phyloP scores from a whole-genome alignment of 805 yeast genomes.

The Candida succiphila region DNA sequence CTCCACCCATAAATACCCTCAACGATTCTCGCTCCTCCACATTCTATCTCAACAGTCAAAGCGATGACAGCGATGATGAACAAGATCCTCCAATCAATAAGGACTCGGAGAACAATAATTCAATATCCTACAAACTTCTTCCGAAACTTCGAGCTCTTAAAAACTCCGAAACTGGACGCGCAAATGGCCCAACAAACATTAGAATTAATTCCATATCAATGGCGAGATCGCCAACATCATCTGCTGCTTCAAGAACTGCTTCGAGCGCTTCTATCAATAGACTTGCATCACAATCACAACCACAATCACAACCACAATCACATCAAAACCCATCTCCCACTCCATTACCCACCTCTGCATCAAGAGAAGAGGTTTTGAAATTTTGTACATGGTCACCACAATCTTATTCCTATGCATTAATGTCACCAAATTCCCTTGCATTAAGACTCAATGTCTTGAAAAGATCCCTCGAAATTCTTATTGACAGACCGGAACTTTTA shows the following conservation, averaged over 20 bases:
- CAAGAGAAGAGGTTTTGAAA: conserved; percentile 34
- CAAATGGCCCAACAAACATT: too few relatives aligned
- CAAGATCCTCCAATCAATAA: too few relatives aligned
- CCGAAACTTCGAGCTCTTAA: too few relatives aligned
- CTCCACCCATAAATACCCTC: too few relatives aligned
- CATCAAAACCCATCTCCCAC: background rate
- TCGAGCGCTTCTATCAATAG: background rate
- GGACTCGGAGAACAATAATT: too few relatives aligned
- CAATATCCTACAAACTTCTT: too few relatives aligned
- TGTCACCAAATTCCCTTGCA: conserved; percentile 74
- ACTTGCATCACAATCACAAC: background rate
- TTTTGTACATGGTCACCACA: conserved; percentile 77
- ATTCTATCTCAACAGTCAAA: conserved; percentile 1
- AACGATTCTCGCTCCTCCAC: background rate
- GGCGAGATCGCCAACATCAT: too few relatives aligned
- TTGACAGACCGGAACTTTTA: conserved; percentile 48
- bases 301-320: background rate
- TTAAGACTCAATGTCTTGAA: conserved; percentile 65
- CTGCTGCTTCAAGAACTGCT: too few relatives aligned
- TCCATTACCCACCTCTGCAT: background rate
- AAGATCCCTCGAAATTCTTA: conserved; percentile 63
- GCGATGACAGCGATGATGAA: conserved; percentile 1
- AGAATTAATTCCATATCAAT: too few relatives aligned
- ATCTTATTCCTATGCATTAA: conserved; percentile 75
- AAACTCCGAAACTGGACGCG: too few relatives aligned